phyloP scores from a whole-genome alignment of 345 rosid genomes.

The Euphorbia pulcherrima region DNA sequence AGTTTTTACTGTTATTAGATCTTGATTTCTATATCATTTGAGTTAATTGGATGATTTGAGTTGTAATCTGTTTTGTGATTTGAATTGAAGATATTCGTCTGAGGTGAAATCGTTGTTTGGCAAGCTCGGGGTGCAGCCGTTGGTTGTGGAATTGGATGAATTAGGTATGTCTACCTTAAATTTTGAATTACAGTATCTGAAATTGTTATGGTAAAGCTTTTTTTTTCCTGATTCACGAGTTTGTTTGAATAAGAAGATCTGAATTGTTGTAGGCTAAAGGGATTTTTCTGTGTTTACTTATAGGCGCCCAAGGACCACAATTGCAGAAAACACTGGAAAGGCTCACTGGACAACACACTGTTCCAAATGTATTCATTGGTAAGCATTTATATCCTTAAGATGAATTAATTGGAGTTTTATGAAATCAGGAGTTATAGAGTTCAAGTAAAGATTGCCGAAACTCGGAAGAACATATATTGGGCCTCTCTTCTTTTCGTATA shows the following conservation, averaged over 20 bases:
- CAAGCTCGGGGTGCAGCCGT: constrained; percentile 65
- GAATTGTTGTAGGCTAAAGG: too few species aligned
- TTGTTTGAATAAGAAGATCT: neutral
- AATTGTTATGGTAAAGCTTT: too few species aligned
- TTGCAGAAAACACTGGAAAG: constrained; percentile 76
- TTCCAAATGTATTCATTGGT: constrained; percentile 96
- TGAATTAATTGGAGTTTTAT: neutral
- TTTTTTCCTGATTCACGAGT: neutral
- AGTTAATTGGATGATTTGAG: too few species aligned
- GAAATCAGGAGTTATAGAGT: neutral
- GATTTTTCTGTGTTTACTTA: constrained; percentile 1
- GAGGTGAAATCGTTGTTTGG: constrained; percentile 90
- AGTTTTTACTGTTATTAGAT: neutral
- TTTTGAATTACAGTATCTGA: neutral
- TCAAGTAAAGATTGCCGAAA: neutral
- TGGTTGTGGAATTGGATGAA: constrained; percentile 86
- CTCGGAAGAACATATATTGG: neutral
- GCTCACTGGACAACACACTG: constrained; percentile 88
- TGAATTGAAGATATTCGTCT: constrained; percentile 58
- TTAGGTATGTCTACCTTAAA: constrained; percentile 49
- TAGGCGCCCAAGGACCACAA: constrained; percentile 94
- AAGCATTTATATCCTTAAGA: constrained; percentile 8
- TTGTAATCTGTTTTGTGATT: neutral
- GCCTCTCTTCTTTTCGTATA: neutral
- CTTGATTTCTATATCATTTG: neutral